A percentile compares a stretch with the other conserved stretches of the same genome.
Conservation (phyloP, 495 filamentous ascomycete genomes). For the Aspergillus leporis region DNA sequence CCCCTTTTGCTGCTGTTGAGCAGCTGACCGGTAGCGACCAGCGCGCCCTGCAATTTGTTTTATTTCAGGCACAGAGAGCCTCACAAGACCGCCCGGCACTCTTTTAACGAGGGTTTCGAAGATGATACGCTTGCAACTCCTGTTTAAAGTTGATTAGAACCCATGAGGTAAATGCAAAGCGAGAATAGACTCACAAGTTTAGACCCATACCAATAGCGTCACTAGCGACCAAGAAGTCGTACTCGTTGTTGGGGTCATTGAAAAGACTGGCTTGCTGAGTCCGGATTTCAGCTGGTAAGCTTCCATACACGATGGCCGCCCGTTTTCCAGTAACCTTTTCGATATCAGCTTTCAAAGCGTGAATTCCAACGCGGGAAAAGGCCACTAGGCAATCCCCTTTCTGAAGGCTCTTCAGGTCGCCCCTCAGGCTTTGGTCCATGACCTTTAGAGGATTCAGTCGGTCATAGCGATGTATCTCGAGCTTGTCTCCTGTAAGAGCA, state of each 20-base stretch:
- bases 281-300: slow-evolving; percentile 87
- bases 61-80: slow-evolving; percentile 70
- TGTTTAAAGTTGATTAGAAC: slow-evolving; percentile 24
- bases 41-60: slow-evolving; percentile 96
- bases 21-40: slow-evolving; percentile 79
- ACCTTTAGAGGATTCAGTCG: slow-evolving; percentile 76
- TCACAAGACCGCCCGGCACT: slow-evolving; percentile 48
- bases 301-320: slow-evolving; percentile 92
- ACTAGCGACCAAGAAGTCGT: slow-evolving; percentile 90
- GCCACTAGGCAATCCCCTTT: slow-evolving; percentile 90
- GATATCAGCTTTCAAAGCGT: slow-evolving; percentile 75
- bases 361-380: slow-evolving; percentile 81
- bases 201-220: slow-evolving; percentile 98
- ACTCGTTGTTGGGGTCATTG: slow-evolving; percentile 92
- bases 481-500: slow-evolving; percentile 75
- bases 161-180: neutral
- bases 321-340: slow-evolving; percentile 72
- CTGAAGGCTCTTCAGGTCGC: slow-evolving; percentile 62
- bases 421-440: slow-evolving; percentile 59
- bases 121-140: slow-evolving; percentile 85
- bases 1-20: slow-evolving; percentile 35
- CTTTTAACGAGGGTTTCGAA: slow-evolving; percentile 78
- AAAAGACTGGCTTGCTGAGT: slow-evolving; percentile 88
- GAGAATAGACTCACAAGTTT: slow-evolving; percentile 63
- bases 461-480: slow-evolving; percentile 77